phyloP scores from a whole-genome alignment of 495 filamentous ascomycete genomes.

The Cladorrhinum samala region DNA sequence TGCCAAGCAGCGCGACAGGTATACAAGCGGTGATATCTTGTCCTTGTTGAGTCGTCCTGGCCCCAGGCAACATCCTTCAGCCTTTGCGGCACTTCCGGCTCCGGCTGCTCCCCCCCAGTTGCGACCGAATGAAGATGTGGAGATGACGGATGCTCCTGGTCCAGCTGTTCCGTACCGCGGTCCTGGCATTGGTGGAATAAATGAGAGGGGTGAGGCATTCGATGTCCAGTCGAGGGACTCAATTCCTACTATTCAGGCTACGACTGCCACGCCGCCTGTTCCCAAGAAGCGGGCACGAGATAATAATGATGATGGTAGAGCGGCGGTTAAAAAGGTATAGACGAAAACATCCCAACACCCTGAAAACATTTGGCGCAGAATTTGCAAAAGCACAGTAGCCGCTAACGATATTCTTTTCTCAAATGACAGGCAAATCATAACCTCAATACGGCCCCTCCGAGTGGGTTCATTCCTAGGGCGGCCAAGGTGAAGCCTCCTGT shows the following conservation, averaged over 20 bases:
- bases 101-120: background rate
- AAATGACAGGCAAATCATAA: conserved; percentile 15
- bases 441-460: conserved; percentile 3
- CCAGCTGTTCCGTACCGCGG: conserved; percentile 17
- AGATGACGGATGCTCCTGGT: conserved; percentile 22
- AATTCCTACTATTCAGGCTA: conserved; percentile 23
- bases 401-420: no score
- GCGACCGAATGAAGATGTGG: conserved; percentile 15
- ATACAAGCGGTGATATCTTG: conserved; percentile 62
- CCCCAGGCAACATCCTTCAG: conserved; percentile 12
- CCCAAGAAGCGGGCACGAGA: conserved; percentile 27
- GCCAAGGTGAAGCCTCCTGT: conserved; percentile 11
- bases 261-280: conserved; percentile 3
- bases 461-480: background rate
- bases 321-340: conserved; percentile 15
- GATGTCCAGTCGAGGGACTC: conserved; percentile 6
- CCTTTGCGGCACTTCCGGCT: conserved; percentile 9
- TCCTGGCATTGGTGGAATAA: conserved; percentile 19
- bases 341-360: background rate
- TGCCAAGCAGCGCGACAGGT: conserved; percentile 65
- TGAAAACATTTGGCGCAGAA: no score
- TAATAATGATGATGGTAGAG: conserved; percentile 8
- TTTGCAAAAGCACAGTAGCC: no score
- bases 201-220: conserved; percentile 21
- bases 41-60: conserved; percentile 35